Conservation (phyloP, 2,329 filamentous ascomycete genomes). For the Pyricularia sp. region DNA sequence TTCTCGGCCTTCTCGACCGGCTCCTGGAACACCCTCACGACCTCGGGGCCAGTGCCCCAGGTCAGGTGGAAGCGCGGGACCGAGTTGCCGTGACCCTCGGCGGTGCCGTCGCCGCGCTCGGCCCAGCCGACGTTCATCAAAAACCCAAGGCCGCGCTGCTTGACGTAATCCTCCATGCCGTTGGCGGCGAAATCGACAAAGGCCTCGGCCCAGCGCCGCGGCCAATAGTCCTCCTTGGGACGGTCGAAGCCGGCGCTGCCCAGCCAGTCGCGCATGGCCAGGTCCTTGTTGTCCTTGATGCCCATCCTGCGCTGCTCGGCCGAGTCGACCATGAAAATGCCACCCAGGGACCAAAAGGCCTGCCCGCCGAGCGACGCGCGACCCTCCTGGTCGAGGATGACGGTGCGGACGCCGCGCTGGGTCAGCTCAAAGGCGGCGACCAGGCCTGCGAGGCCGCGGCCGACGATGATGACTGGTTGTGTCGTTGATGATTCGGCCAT, state of each 20-base stretch:
- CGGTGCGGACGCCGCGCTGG: slow-evolving; percentile 31
- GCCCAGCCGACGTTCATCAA: slow-evolving; percentile 46
- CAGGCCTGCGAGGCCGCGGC: slow-evolving; percentile 44
- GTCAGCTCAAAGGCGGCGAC: slow-evolving; percentile 45
- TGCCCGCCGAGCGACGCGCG: slow-evolving; percentile 44
- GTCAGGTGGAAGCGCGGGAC: slow-evolving; percentile 50
- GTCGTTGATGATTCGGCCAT: slow-evolving; percentile 1
- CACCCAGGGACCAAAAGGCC: slow-evolving; percentile 51
- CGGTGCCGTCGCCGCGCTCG: slow-evolving; percentile 41
- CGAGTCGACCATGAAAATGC: slow-evolving; percentile 46
- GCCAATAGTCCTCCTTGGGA: slow-evolving; percentile 40
- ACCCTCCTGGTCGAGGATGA: slow-evolving; percentile 47
- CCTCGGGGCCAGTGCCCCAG: slow-evolving; percentile 48
- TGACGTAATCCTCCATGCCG: slow-evolving; percentile 45
- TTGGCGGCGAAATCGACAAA: slow-evolving; percentile 49
- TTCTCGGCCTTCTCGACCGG: slow-evolving; percentile 39
- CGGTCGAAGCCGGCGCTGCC: slow-evolving; percentile 45
- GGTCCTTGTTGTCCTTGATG: slow-evolving; percentile 42
- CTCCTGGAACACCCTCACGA: slow-evolving; percentile 43
- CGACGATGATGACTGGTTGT: slow-evolving; percentile 39
- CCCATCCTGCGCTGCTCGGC: slow-evolving; percentile 42
- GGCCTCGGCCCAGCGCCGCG: slow-evolving; percentile 47
- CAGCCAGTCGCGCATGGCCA: slow-evolving; percentile 47
- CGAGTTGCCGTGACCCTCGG: slow-evolving; percentile 47
- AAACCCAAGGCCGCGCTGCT: slow-evolving; percentile 37